phyloP scores from a whole-genome alignment of 2,329 filamentous ascomycete genomes.

The Paraphaeosphaeria sporulosa region DNA sequence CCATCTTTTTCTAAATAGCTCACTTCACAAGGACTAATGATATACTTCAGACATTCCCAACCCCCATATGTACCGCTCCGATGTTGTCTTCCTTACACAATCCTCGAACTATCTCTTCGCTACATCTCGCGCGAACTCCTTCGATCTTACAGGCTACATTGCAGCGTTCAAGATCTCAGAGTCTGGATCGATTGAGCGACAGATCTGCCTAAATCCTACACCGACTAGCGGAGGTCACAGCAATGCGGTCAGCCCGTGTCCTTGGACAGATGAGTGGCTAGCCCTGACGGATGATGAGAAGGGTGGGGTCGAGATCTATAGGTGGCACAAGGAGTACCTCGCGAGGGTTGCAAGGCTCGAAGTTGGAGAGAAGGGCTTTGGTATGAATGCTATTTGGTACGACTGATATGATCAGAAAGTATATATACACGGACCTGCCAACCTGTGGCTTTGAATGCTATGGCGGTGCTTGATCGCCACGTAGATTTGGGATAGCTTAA shows the following conservation, averaged over 20 bases:
- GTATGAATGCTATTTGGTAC: conserved; percentile 98
- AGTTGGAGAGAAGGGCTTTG: conserved; percentile 86
- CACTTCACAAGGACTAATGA: background rate
- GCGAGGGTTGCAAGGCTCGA: conserved; percentile 78
- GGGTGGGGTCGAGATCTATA: conserved; percentile 86
- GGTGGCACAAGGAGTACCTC: conserved; percentile 83
- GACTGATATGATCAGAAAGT: conserved; percentile 58
- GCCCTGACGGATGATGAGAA: conserved; percentile 89
- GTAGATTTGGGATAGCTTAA: background rate
- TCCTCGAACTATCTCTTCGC: conserved; percentile 82
- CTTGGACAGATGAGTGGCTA: conserved; percentile 88
- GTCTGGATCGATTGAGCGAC: conserved; percentile 75
- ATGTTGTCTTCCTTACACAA: conserved; percentile 77
- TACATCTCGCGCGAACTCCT: conserved; percentile 79
- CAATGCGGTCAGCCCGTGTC: conserved; percentile 84
- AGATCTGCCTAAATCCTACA: conserved; percentile 83
- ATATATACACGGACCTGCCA: background rate
- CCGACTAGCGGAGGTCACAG: conserved; percentile 88
- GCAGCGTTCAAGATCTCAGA: conserved; percentile 77
- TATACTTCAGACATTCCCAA: conserved; percentile 52
- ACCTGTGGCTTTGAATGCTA: background rate
- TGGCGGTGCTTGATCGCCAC: background rate
- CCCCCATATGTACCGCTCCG: conserved; percentile 76
- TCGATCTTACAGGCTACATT: conserved; percentile 81
- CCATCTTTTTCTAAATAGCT: background rate